Percentiles rank a stretch among this genome's conserved stretches.
phyloP scores from a whole-genome alignment of 495 filamentous ascomycete species.

The Immersiella caudata region DNA sequence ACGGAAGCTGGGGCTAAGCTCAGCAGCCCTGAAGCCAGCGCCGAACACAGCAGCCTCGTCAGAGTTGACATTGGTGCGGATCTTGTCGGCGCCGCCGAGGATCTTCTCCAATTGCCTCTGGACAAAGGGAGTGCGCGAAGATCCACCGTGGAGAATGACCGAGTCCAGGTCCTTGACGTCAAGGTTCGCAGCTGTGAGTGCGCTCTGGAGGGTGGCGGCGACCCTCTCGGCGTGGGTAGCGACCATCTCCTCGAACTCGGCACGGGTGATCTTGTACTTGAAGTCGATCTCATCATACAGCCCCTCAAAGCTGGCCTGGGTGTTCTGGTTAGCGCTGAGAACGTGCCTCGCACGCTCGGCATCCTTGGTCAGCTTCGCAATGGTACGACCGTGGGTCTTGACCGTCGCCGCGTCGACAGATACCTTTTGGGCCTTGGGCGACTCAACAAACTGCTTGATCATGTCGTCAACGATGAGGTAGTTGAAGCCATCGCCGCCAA shows the following conservation, averaged over 20 bases:
- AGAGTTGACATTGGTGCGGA: conserved; percentile 92
- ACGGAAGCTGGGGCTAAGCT: conserved; percentile 87
- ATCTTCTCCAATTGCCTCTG: conserved; percentile 83
- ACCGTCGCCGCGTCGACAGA: conserved; percentile 62
- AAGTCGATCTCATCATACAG: conserved; percentile 92
- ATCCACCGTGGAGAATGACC: conserved; percentile 90
- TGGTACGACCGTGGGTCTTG: conserved; percentile 76
- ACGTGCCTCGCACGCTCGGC: conserved; percentile 86
- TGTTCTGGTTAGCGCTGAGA: conserved; percentile 89
- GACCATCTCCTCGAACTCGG: conserved; percentile 82
- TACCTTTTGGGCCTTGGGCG: conserved; percentile 68
- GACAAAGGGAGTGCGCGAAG: conserved; percentile 89
- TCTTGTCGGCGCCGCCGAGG: conserved; percentile 70
- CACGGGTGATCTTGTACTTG: conserved; percentile 82
- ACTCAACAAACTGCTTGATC: conserved; percentile 73
- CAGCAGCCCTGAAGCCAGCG: conserved; percentile 91
- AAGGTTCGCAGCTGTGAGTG: conserved; percentile 72
- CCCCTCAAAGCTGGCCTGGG: conserved; percentile 77
- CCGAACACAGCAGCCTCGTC: conserved; percentile 98
- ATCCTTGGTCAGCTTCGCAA: conserved; percentile 88
- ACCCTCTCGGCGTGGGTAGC: conserved; percentile 69
- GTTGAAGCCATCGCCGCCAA: conserved; percentile 91
- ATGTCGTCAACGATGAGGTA: conserved; percentile 85
- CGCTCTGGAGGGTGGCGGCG: conserved; percentile 67
- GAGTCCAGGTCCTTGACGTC: conserved; percentile 79